A percentile compares a stretch with the other conserved stretches of the same genome.
Evolutionary conservation across 441 rosid species (phyloP).

Genomic region (Daphne laureola): DNA sequence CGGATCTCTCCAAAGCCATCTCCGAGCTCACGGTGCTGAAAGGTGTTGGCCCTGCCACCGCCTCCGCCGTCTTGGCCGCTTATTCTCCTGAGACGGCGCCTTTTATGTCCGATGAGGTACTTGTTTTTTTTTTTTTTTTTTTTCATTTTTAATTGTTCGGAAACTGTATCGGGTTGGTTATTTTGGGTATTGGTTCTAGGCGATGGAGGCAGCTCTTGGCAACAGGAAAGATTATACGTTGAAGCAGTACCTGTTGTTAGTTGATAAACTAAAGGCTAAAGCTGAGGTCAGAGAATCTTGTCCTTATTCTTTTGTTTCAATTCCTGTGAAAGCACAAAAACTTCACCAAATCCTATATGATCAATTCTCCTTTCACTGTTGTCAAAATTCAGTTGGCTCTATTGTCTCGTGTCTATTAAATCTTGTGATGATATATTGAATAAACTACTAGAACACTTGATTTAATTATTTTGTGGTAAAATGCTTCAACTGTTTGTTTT

Average conservation of each 20-base stretch:
- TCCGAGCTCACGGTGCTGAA: slow-evolving; percentile 67
- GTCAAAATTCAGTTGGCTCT: too few species aligned
- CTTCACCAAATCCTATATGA: too few species aligned
- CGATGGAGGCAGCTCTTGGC: slow-evolving; percentile 69
- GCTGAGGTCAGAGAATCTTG: slow-evolving; percentile 38
- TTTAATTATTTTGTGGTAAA: too few species aligned
- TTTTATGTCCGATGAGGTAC: slow-evolving; percentile 88
- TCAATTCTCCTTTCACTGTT: too few species aligned
- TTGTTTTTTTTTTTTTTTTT: background rate
- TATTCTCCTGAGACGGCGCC: slow-evolving; percentile 75
- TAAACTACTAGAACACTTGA: too few species aligned
- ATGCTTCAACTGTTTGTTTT: too few species aligned
- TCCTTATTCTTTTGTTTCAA: background rate
- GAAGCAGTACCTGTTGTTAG: slow-evolving; percentile 57
- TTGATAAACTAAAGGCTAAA: slow-evolving; percentile 47
- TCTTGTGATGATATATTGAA: too few species aligned
- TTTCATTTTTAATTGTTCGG: background rate
- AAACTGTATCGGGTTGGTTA: background rate
- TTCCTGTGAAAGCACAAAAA: background rate
- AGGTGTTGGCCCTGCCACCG: slow-evolving; percentile 92
- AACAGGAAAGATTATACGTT: slow-evolving; percentile 63
- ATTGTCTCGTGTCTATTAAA: too few species aligned
- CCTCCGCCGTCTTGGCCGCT: slow-evolving; percentile 84
- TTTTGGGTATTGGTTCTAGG: slow-evolving; percentile 27
- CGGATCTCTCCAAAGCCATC: slow-evolving; percentile 60